Evolutionary conservation across 352 stramenopile genomes (phyloP), one percentile per base, ranked within the genome.

Genomic region (Phytophthora ohioensis): DNA sequence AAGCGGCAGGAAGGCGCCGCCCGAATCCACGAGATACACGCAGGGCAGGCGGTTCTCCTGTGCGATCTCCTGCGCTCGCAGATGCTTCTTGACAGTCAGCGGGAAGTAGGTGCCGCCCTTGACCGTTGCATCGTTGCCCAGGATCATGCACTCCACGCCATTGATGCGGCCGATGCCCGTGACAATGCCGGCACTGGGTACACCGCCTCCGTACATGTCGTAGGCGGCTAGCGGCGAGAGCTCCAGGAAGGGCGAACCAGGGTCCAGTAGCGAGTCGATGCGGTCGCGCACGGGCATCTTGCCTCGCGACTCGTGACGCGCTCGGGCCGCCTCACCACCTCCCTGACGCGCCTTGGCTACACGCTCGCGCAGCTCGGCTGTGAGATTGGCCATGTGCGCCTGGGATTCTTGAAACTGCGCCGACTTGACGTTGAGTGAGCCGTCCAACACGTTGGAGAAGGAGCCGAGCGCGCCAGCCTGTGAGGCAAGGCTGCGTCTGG

Each of bases 61-160:
- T 1, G 98, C 98, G 68, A 99, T 98, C 70, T 99, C 96, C 76
- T 98, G 92, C 5, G 93, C 93, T n/a, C 94, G 78, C 48, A 98
- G 53, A 72, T 98, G 91, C 70, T 99, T 99, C 87, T 99, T 99
- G 39, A 99, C 97, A 2, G 98, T 99, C 73, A 99, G 94, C 2
- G 98, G 97, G 76, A 98, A 99, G 78, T 99, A 99, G 0, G 97
- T 99, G 21, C 98, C 98, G 42, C 97, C 97, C 67, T 99, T 99
- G 31, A 99, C 97, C 0, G 98, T 99, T 5, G 98, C 97, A 85
- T 99, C 98, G 79, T 99, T 99, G 39, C 91, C 97, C 32, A 99
- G 79, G 64, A 99, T 96, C 94, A 99, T 98, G 66, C 95, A 98
- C 62, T 98, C 81, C 34, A 95, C 73, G 27, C 95, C 91, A 21